These are phyloP conservation scores for Candida insectalens DNA, from an alignment of 805 yeast genomes.

Conservation along the genomic window DNA sequence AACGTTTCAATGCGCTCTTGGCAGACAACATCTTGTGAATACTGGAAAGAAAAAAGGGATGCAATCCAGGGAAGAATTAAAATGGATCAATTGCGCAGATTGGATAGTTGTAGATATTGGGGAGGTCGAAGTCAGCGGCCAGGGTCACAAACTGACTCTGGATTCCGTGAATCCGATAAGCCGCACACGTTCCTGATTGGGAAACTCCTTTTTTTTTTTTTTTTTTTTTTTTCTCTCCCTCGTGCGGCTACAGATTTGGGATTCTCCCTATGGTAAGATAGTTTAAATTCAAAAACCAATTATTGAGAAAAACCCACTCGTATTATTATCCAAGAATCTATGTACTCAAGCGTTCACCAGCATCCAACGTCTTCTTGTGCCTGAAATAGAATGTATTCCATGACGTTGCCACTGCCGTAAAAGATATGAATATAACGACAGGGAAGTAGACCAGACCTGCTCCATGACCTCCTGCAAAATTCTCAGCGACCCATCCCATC, in stretches of 20 bases:
- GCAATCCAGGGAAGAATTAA: not conserved
- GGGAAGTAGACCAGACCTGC: constrained; percentile 26
- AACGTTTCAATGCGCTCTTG: not conserved
- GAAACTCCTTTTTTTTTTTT: too few species aligned
- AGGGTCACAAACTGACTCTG: too few species aligned
- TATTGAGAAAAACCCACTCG: too few species aligned
- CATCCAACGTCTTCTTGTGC: constrained; percentile 10
- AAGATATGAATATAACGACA: constrained; percentile 11
- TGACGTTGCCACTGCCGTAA: constrained; percentile 13
- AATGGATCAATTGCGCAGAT: not conserved
- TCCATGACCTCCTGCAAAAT: constrained; percentile 16
- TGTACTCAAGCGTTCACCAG: constrained; percentile 8
- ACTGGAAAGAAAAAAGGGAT: not conserved
- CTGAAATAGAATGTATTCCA: constrained; percentile 20
- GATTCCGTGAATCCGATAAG: too few species aligned
- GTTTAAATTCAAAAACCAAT: too few species aligned
- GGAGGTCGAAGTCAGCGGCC: too few species aligned
- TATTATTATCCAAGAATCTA: not conserved
- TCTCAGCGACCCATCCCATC: constrained; percentile 39
- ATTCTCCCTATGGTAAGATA: too few species aligned
- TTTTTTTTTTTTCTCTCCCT: too few species aligned
- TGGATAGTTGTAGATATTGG: too few species aligned
- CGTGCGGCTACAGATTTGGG: too few species aligned
- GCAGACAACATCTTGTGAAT: too few species aligned
- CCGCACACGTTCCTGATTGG: too few species aligned